Conservation (phyloP, 441 rosid species). For the Hura crepitans region DNA sequence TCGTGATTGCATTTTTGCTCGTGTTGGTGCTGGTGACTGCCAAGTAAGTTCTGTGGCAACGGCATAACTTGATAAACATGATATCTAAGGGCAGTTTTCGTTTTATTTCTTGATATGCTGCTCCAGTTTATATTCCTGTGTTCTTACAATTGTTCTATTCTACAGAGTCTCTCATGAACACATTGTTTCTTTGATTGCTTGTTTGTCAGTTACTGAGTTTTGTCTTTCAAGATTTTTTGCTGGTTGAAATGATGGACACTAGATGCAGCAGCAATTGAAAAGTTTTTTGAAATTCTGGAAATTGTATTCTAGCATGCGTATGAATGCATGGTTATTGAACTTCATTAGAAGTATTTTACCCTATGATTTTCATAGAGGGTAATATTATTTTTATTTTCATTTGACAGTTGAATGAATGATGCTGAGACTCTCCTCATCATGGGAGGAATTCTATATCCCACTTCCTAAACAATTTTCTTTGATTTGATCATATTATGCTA, state of each 20-base stretch:
- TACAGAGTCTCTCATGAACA: not conserved
- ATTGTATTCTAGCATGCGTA: not conserved
- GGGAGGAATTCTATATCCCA: not conserved
- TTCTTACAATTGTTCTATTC: not conserved
- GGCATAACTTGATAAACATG: no score
- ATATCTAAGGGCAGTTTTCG: not conserved
- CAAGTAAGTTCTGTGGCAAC: constrained; percentile 67
- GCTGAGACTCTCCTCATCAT: not conserved
- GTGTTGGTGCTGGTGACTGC: constrained; percentile 99
- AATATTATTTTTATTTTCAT: not conserved
- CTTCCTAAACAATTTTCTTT: no score
- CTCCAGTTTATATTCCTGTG: not conserved
- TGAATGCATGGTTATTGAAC: not conserved
- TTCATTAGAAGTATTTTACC: not conserved
- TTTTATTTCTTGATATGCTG: not conserved
- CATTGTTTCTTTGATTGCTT: constrained; percentile 3
- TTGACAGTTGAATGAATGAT: not conserved
- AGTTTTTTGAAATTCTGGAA: no score
- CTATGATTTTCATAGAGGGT: not conserved
- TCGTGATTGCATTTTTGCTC: constrained; percentile 97
- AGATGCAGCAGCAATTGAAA: no score
- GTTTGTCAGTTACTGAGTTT: not conserved
- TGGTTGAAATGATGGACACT: constrained; percentile 6
- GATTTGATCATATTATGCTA: no score
- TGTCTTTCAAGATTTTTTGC: not conserved